Base-by-base conservation (phyloP, 169 alveolate species). In the Babesia caballi region DNA sequence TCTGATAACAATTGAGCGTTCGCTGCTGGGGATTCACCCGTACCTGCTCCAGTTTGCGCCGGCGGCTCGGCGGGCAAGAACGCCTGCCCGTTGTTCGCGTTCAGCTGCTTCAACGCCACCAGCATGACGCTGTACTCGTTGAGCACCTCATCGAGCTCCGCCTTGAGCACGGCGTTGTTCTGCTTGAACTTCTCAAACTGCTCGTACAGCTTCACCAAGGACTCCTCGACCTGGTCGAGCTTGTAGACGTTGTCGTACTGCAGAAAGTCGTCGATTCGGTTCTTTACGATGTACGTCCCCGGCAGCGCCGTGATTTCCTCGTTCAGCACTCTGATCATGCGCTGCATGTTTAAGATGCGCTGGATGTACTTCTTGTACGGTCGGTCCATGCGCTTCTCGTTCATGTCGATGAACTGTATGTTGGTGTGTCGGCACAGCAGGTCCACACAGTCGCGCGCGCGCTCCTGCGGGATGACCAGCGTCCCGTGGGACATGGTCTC, bases 401-500 rank as follows among this genome's bases (percentile, higher is more conserved):
- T 89, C 96, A 92, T 92, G 50, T 94, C 97, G 25, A 91, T 88
- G 61, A 93, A 91, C 69, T 92, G 96, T 36, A 94, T 77, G 76
- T 91, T 88, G 19, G 92, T 90, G 33, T 90, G 76, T 30, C 93
- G 80, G 35, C 97, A 95, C n/a, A 94, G 84, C 60, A 90, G 83
- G 67, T 91, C 95, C 23, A 94, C 54, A 65, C 91, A 93, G 53
- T 90, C 94, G 36, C 95, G 78, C 12, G 97, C 97, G 33, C 96
- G 69, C 65, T 94, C 97, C 57, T 89, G 90, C 41, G 97, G 97
- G 47, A 94, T 83, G 67, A 94, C 97, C 65, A 94, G 83, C 47
- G 97, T 94, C 82, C 97, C 97, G 63, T 85, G 94, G 70, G 91
- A 81, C 97, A 94, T 94, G 41, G 90, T 84, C 93, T 90, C 94